Evolutionary conservation across 164 flowering plant genomes (phyloP), one percentile per base, ranked within the genome.

Genomic region (Vitis rupestris): DNA sequence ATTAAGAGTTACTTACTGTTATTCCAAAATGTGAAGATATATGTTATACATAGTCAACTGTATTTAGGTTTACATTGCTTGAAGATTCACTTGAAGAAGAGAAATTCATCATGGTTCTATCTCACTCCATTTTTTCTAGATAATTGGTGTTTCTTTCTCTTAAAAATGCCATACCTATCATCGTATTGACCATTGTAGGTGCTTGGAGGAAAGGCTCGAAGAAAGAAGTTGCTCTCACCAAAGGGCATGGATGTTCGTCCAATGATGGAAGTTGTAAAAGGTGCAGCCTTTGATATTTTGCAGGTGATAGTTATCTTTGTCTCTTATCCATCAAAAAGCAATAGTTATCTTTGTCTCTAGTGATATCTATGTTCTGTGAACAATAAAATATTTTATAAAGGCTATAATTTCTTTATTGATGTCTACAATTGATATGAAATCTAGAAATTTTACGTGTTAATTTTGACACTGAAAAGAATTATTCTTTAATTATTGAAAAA

Each of bases 201-300:
- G 7, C 84, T 95, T 65, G 92, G 87, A 62, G 98, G 99, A 65
- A 91, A 70, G 64, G 98, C 92, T 65, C 84, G 84, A 57, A 84
- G 98, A 77, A 93, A 79, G 87, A 91, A 95, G 71, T 77, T 93
- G 78, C 87, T 91, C 53, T 95, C 98, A 55, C 97, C 97, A 10
- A 88, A 90, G 74, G 92, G 97, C 65, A 85, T 88, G 97, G 97
- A 93, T 79, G 99, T 95, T 47, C 88, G 99, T 8, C 99, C 99
- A 8, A 93, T 95, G 99, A 95, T 93, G 99, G 97, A 95, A 82
- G 98, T 95, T 65, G 99, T 95, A 12, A 93, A 89, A 82, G 95
- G 93, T 70, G 97, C 98, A 44, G 88, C 93, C 9, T 95, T 95
- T 79, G 88, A 83, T 66, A 93, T 91, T 44, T 79, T 95, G 80